phyloP scores from a whole-genome alignment of 192 early-diverging fungal genomes.

The Podila clonocystis region DNA sequence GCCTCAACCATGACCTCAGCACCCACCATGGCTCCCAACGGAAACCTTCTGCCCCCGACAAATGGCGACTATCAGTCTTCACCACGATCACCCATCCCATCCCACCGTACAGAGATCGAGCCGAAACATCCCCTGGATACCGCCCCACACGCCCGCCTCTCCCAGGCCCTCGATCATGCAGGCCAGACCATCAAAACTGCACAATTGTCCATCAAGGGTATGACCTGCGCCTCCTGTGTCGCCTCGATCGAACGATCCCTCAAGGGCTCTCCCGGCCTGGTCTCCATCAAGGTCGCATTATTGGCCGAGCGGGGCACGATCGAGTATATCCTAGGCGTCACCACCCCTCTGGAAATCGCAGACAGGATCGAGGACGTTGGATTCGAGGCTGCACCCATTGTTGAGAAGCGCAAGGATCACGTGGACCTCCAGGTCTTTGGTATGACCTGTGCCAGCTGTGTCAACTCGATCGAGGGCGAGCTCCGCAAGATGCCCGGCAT shows the following conservation, averaged over 20 bases:
- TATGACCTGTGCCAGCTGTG: conserved; percentile 90
- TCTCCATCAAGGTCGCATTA: conserved; percentile 83
- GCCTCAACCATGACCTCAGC: neutral
- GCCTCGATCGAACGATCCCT: conserved; percentile 82
- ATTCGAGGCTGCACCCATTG: conserved; percentile 73
- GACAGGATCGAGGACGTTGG: conserved; percentile 77
- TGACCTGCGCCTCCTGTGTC: conserved; percentile 98
- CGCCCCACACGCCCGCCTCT: conserved; percentile 13
- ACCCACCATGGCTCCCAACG: conserved; percentile 1
- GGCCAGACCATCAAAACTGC: conserved; percentile 12
- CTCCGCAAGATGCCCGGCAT: conserved; percentile 69
- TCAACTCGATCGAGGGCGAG: conserved; percentile 79
- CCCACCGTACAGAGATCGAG: neutral
- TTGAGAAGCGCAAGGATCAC: conserved; percentile 56
- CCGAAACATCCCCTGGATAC: neutral
- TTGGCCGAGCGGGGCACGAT: conserved; percentile 85
- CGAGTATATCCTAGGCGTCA: conserved; percentile 62
- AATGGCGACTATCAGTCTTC: conserved; percentile 19
- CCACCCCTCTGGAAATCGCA: conserved; percentile 62
- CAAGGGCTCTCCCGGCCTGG: conserved; percentile 65
- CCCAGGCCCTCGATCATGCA: conserved; percentile 12
- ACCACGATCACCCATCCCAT: conserved; percentile 5
- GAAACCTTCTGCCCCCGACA: neutral
- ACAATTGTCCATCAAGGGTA: conserved; percentile 84
- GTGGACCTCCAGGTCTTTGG: conserved; percentile 86